phyloP scores from a whole-genome alignment of 176 grass and related monocot species.

The Bonia amplexicaulis region DNA sequence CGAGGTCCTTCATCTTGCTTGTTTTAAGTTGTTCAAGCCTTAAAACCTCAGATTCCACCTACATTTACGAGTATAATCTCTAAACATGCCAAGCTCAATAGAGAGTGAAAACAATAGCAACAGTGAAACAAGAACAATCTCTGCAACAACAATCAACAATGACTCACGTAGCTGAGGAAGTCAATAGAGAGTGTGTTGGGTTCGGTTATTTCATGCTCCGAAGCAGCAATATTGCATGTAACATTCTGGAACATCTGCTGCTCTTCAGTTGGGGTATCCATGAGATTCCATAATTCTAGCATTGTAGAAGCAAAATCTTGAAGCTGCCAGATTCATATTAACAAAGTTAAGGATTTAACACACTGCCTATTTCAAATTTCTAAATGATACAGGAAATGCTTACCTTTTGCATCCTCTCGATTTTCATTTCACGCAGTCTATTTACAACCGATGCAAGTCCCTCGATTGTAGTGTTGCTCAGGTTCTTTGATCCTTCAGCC shows the following conservation, averaged over 20 bases:
- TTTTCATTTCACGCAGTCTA: constrained; percentile 58
- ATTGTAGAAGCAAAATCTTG: constrained; percentile 78
- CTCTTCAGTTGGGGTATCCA: constrained; percentile 89
- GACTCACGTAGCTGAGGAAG: constrained; percentile 66
- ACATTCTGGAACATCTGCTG: constrained; percentile 83
- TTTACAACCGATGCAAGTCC: constrained; percentile 48
- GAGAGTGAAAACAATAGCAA: not conserved
- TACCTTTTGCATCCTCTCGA: constrained; percentile 87
- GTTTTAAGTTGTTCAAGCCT: constrained; percentile 77
- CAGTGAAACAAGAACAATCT: not conserved
- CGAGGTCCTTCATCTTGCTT: constrained; percentile 80
- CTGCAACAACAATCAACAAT: not conserved
- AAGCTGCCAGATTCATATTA: constrained; percentile 47
- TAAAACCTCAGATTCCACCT: constrained; percentile 88
- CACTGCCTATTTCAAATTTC: not conserved
- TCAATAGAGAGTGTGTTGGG: constrained; percentile 63
- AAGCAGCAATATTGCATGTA: constrained; percentile 69
- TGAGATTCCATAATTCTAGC: constrained; percentile 87
- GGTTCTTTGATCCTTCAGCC: constrained; percentile 73
- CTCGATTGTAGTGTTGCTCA: constrained; percentile 63
- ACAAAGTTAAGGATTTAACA: constrained; percentile 1
- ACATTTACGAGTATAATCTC: constrained; percentile 16
- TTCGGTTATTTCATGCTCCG: constrained; percentile 74
- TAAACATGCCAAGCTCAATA: constrained; percentile 1
- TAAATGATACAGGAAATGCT: constrained; percentile 7